A percentile compares a stretch with the other conserved stretches of the same genome.
phyloP scores from a whole-genome alignment of 495 filamentous ascomycete genomes.

The Chaetomium fimeti region DNA sequence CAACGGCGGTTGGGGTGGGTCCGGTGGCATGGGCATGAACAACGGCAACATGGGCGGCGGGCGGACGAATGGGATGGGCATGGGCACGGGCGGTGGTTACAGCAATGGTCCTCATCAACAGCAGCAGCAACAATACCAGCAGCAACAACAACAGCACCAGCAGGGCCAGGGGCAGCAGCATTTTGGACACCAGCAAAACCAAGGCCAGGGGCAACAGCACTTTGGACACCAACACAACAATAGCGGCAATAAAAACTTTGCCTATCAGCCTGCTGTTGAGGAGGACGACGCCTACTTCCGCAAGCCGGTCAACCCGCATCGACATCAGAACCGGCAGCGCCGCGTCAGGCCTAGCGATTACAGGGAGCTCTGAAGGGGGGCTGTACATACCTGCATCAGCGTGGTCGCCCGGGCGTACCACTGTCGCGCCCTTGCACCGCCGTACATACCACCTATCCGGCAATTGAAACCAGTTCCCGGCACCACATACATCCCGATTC shows the following conservation, averaged over 20 bases:
- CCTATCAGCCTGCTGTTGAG: constrained; percentile 74
- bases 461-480: not conserved
- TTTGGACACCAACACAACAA: constrained; percentile 1
- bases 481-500: too few species aligned
- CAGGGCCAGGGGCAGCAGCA: constrained; percentile 18
- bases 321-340: constrained; percentile 76
- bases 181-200: constrained; percentile 21
- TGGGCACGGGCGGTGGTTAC: constrained; percentile 31
- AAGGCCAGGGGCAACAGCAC: constrained; percentile 28
- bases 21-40: constrained; percentile 23
- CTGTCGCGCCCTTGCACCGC: not conserved
- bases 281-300: constrained; percentile 94
- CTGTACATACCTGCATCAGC: not conserved
- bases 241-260: constrained; percentile 37
- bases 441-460: not conserved
- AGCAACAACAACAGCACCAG: constrained; percentile 29
- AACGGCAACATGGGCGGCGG: constrained; percentile 21
- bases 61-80: constrained; percentile 34
- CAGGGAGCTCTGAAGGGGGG: constrained; percentile 62
- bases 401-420: not conserved
- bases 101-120: constrained; percentile 30
- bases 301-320: constrained; percentile 92
- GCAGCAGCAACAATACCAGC: constrained; percentile 23
- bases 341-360: constrained; percentile 85
- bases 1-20: constrained; percentile 29